A percentile compares a stretch with the other conserved stretches of the same genome.
These are phyloP conservation scores for Claviceps sp. DNA, from an alignment of 2,329 filamentous ascomycete species.

Conservation along the genomic window DNA sequence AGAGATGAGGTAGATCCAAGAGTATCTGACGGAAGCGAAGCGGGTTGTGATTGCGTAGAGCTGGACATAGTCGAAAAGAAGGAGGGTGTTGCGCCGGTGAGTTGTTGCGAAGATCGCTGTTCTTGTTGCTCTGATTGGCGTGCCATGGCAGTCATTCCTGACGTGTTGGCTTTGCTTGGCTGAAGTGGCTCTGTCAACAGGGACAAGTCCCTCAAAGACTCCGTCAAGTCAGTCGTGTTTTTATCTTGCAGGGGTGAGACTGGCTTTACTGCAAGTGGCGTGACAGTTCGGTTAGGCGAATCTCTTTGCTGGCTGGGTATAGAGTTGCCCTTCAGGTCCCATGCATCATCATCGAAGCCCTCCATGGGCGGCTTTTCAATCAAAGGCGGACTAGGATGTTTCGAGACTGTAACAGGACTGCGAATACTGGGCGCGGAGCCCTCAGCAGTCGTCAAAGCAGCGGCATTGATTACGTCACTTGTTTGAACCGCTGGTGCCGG, in stretches of 20 bases:
- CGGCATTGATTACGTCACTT: slow-evolving; percentile 76
- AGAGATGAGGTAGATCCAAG: slow-evolving; percentile 10
- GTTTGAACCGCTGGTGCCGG: slow-evolving; percentile 78
- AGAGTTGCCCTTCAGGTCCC: slow-evolving; percentile 63
- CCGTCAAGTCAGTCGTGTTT: slow-evolving; percentile 17
- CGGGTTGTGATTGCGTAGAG: slow-evolving; percentile 25
- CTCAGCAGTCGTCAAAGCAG: slow-evolving; percentile 59
- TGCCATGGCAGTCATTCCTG: slow-evolving; percentile 11
- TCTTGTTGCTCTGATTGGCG: slow-evolving; percentile 13
- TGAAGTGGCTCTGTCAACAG: slow-evolving; percentile 39
- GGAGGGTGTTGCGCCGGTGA: slow-evolving; percentile 41
- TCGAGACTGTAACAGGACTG: slow-evolving; percentile 12
- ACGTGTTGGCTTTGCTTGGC: slow-evolving; percentile 29
- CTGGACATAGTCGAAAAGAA: slow-evolving; percentile 37
- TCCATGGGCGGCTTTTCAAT: slow-evolving; percentile 15
- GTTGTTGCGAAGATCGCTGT: slow-evolving; percentile 27
- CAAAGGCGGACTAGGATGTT: slow-evolving; percentile 14
- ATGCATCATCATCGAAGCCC: slow-evolving; percentile 93
- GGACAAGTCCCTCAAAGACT: slow-evolving; percentile 49
- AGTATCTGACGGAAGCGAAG: slow-evolving; percentile 2
- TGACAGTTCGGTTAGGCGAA: slow-evolving; percentile 8
- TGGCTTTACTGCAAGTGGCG: slow-evolving; percentile 8
- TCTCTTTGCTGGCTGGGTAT: slow-evolving; percentile 42
- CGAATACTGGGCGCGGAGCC: slow-evolving; percentile 11
- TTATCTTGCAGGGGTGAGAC: slow-evolving; percentile 12